phyloP scores from a whole-genome alignment of 345 rosid species.

The Aurinia saxatilis region DNA sequence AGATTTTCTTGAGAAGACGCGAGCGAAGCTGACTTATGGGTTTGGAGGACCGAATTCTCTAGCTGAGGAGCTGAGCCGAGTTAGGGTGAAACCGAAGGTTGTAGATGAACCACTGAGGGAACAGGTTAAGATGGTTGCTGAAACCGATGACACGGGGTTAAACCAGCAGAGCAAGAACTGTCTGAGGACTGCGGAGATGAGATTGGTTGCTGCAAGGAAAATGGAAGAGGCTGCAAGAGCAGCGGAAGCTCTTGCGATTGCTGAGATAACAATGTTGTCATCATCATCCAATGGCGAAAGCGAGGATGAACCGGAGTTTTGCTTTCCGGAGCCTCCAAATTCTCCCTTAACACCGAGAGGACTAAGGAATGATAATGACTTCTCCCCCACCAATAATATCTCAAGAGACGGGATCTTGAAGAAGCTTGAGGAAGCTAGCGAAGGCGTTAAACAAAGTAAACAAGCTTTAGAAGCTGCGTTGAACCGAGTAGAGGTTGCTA shows the following conservation, averaged over 20 bases:
- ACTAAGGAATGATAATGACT: not conserved
- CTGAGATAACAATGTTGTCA: constrained; percentile 57
- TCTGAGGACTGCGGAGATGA: constrained; percentile 72
- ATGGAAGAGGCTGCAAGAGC: constrained; percentile 99
- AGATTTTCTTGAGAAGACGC: constrained; percentile 51
- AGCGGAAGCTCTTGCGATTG: constrained; percentile 82
- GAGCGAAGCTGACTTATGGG: constrained; percentile 56
- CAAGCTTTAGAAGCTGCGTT: constrained; percentile 69
- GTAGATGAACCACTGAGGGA: constrained; percentile 16
- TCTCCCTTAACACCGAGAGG: constrained; percentile 40
- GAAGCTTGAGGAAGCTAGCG: constrained; percentile 74
- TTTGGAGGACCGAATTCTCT: constrained; percentile 44
- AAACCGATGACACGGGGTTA: constrained; percentile 24
- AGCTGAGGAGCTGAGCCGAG: constrained; percentile 46
- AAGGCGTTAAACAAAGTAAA: constrained; percentile 69
- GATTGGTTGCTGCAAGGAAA: constrained; percentile 82
- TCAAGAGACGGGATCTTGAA: constrained; percentile 43
- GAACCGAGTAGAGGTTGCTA: constrained; percentile 63
- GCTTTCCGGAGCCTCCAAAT: constrained; percentile 53
- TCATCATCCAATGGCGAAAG: constrained; percentile 29
- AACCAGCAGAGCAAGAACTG: constrained; percentile 36
- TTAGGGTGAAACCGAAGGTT: constrained; percentile 32
- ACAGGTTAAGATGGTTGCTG: constrained; percentile 44
- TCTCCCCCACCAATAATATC: not conserved
- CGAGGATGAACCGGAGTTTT: constrained; percentile 35